Evolutionary conservation across 2,329 filamentous ascomycete species (phyloP).

Genomic region (Anisogramma anomala): DNA sequence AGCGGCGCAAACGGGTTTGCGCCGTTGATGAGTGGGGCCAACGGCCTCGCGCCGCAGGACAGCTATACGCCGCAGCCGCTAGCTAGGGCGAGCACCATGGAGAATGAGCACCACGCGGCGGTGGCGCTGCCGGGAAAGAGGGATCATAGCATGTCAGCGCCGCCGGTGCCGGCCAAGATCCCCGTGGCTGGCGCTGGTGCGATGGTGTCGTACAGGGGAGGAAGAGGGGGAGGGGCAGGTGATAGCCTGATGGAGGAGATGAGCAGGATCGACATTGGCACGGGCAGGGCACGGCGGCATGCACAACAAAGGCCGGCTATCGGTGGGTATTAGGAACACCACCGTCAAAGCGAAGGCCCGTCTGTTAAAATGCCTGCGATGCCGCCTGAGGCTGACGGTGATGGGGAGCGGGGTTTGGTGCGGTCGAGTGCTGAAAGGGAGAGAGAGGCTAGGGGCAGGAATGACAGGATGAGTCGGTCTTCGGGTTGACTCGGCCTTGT

Average conservation of each 20-base stretch:
- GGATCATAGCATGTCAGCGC: conserved; percentile 29
- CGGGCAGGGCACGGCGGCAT: conserved; percentile 43
- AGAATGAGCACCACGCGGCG: conserved; percentile 42
- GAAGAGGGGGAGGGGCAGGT: conserved; percentile 16
- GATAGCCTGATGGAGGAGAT: conserved; percentile 57
- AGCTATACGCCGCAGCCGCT: conserved; percentile 34
- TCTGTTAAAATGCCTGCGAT: background rate
- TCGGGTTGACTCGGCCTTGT: conserved; percentile 2
- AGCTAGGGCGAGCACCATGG: conserved; percentile 38
- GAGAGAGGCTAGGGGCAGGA: background rate
- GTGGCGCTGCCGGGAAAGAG: conserved; percentile 20
- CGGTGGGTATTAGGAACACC: conserved; percentile 9
- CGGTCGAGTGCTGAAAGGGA: background rate
- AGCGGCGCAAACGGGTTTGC: conserved; percentile 29
- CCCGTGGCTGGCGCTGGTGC: conserved; percentile 42
- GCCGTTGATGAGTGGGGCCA: conserved; percentile 41
- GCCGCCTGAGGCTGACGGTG: background rate
- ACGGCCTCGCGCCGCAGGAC: conserved; percentile 19
- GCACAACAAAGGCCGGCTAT: conserved; percentile 9
- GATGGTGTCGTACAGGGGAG: conserved; percentile 18
- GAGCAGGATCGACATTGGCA: conserved; percentile 54
- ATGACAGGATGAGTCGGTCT: conserved; percentile 4
- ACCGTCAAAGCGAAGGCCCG: background rate
- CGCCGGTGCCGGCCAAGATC: conserved; percentile 60
- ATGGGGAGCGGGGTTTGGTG: background rate